Evolutionary conservation across 768 basidiomycete genomes (phyloP).

Genomic region (Megacollybia marginata): DNA sequence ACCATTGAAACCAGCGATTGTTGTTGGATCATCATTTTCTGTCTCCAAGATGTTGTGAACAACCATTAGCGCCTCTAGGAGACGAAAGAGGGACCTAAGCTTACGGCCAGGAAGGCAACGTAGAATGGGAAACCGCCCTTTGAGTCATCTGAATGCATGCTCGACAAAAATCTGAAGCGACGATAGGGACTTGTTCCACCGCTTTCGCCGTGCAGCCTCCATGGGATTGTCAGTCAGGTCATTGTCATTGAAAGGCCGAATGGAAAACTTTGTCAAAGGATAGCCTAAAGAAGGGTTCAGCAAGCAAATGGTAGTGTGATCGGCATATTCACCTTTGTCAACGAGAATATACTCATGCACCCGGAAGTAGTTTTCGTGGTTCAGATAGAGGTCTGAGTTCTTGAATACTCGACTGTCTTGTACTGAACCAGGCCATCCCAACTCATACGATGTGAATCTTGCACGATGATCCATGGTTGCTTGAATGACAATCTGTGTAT

Average conservation of each 20-base stretch:
- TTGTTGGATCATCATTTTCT: constrained; percentile 5
- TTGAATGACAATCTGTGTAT: constrained; percentile 10
- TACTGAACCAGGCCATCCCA: constrained; percentile 17
- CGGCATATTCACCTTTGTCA: constrained; percentile 1
- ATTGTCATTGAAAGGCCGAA: constrained; percentile 1
- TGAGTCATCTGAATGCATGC: constrained; percentile 1
- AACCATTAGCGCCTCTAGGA: constrained; percentile 4
- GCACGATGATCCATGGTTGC: constrained; percentile 13
- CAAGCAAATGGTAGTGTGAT: too few relatives aligned
- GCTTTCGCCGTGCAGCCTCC: background rate
- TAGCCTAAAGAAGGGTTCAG: constrained; percentile 1
- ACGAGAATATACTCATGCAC: constrained; percentile 9
- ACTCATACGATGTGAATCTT: constrained; percentile 10
- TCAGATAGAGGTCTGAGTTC: constrained; percentile 11
- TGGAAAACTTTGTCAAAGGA: background rate
- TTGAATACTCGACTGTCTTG: constrained; percentile 11
- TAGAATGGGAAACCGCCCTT: constrained; percentile 2
- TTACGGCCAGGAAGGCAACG: constrained; percentile 7
- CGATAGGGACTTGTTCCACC: background rate
- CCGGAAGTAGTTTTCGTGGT: constrained; percentile 6
- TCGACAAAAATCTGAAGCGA: background rate
- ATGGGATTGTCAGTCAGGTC: background rate
- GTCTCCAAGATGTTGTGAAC: constrained; percentile 7
- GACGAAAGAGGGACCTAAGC: background rate
- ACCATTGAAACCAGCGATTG: constrained; percentile 8